Conservation (phyloP, 768 basidiomycete species). For the Pulveroboletus sp. region DNA sequence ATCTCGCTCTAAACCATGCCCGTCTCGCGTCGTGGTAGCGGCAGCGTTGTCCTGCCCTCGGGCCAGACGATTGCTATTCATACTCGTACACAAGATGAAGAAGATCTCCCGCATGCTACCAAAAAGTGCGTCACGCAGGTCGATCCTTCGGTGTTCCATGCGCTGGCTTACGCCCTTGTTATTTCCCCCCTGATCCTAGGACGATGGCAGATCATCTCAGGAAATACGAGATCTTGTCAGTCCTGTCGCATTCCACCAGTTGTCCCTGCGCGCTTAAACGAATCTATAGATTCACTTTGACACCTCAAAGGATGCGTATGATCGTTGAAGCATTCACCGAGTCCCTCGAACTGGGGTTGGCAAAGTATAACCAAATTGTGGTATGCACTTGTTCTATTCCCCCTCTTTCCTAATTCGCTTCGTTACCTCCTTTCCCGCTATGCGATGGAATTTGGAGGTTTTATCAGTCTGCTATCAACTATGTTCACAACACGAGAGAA, state of each 20-base stretch:
- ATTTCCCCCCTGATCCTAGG: constrained; percentile 35
- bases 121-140: constrained; percentile 65
- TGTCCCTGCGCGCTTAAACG: not conserved
- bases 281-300: constrained; percentile 69
- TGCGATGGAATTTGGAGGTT: not conserved
- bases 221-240: constrained; percentile 84
- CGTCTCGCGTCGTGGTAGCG: constrained; percentile 72
- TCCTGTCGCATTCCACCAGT: no score
- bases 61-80: constrained; percentile 83
- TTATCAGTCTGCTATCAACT: not conserved
- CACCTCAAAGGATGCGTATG: constrained; percentile 91
- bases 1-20: constrained; percentile 48
- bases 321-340: constrained; percentile 97
- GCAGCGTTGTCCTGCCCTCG: constrained; percentile 63
- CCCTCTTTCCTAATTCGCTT: constrained; percentile 3
- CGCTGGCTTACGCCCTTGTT: constrained; percentile 4
- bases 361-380: constrained; percentile 80
- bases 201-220: constrained; percentile 93
- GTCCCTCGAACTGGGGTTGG: constrained; percentile 79
- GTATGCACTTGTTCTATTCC: constrained; percentile 47
- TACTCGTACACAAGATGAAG: constrained; percentile 83
- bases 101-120: constrained; percentile 88
- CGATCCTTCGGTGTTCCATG: not conserved
- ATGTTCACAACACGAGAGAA: not conserved
- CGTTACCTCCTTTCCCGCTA: constrained; percentile 1